phyloP scores from a whole-genome alignment of 495 filamentous ascomycete species.

The Parachaetomium inaequale region DNA sequence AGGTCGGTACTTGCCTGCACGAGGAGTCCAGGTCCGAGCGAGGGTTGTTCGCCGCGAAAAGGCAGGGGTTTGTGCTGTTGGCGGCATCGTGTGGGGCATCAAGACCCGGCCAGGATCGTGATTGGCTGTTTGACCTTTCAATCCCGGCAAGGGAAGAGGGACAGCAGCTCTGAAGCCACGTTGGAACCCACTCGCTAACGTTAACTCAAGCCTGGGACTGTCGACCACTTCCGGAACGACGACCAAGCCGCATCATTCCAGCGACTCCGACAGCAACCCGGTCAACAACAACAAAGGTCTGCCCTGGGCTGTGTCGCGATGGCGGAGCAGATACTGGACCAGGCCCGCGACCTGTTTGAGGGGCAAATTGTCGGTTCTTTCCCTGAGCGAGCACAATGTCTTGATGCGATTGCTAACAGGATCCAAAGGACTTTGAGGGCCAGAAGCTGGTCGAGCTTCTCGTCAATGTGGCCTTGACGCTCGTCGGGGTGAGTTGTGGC shows the following conservation, averaged over 20 bases:
- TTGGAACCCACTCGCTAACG: conserved; percentile 14
- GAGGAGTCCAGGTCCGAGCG: neutral
- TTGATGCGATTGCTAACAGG: conserved; percentile 20
- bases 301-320: conserved; percentile 40
- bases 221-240: neutral
- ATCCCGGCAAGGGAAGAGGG: neutral
- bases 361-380: conserved; percentile 71
- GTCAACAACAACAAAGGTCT: neutral
- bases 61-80: neutral
- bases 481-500: conserved; percentile 60
- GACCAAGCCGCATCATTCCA: neutral
- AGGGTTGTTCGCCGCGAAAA: neutral
- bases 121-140: neutral
- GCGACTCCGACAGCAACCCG: neutral
- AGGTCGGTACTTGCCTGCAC: neutral
- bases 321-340: conserved; percentile 72
- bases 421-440: conserved; percentile 78
- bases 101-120: neutral
- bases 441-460: conserved; percentile 78
- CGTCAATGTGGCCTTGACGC: conserved; percentile 64
- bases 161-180: conserved; percentile 20
- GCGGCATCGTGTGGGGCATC: neutral
- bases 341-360: conserved; percentile 72
- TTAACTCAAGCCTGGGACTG: neutral
- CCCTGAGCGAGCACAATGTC: neutral